Evolutionary conservation across 345 rosid genomes (phyloP), one percentile per base, ranked within the genome.

Genomic region (Ceriops decandra): DNA sequence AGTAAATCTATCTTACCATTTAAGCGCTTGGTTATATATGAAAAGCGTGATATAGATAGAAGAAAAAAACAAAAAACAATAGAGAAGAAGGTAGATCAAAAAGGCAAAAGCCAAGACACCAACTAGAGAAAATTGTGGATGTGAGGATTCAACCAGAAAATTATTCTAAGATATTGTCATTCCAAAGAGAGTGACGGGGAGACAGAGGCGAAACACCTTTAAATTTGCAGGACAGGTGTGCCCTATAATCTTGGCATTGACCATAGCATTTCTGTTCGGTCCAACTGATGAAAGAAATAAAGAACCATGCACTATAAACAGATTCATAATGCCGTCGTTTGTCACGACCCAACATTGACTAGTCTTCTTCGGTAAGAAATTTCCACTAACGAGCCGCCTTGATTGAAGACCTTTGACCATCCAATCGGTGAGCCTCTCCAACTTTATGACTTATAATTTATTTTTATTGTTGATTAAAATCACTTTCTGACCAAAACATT

Each of bases 271-370:
- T 46, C 6, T 35, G 6, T 17, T 6, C 9, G 71, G 64, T 30
- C 64, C 72, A 47, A 30, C 4, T 51, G 17, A 20, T 47, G 27
- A 1, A 30, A 22, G n/a, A 7, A 3, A 19, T 2, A 6, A 26
- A 46, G 49, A 42, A 13, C 19, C 13, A 13, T 13, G 49, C 49
- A 15, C 31, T 15, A 17, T 17, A 63, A 42, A 17, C 19, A 63
- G 27, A 38, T n/a, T 46, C 7, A 19, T 26, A 30, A 62, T 60
- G 72, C 72, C 46, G 59, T 42, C 6, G 3, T 13, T 52, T 10
- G 71, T 68, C 71, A 46, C 71, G 26, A 28, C 71, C 52, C 53
- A 67, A 20, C 54, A 24, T 22, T 26, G 22, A 35, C 35, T 38
- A 5, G 62, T 47, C 8, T 42, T 27, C 21, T 11, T 67, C 22